Evolutionary conservation across 2,329 filamentous ascomycete genomes (phyloP).

Genomic region (Fusarium circinatum): DNA sequence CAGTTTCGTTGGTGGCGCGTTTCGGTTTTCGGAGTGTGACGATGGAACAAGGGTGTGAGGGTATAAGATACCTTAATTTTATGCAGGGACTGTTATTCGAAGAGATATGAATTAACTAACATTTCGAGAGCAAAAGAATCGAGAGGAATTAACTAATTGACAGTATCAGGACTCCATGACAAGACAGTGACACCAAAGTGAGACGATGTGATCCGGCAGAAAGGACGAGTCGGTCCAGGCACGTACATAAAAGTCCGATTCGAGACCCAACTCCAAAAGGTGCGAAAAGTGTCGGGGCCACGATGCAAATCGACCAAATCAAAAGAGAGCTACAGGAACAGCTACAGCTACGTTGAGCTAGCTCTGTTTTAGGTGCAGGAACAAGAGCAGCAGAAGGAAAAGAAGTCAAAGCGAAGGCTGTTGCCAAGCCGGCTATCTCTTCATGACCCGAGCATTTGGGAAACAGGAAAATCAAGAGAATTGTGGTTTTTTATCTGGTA

Average conservation of each 20-base stretch:
- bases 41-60: slow-evolving; percentile 5
- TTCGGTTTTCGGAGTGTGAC: slow-evolving; percentile 15
- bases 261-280: slow-evolving; percentile 7
- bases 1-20: slow-evolving; percentile 31
- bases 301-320: slow-evolving; percentile 16
- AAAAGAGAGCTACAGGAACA: background rate
- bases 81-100: slow-evolving; percentile 25
- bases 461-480: slow-evolving; percentile 1
- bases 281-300: slow-evolving; percentile 14
- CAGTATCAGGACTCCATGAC: background rate
- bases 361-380: slow-evolving; percentile 24
- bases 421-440: slow-evolving; percentile 32
- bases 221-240: slow-evolving; percentile 1
- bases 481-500: background rate
- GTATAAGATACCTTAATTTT: slow-evolving; percentile 11
- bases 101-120: background rate
- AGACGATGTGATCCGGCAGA: background rate
- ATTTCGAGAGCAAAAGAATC: background rate
- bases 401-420: slow-evolving; percentile 4
- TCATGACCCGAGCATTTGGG: slow-evolving; percentile 25
- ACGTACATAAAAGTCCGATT: slow-evolving; percentile 4
- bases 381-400: slow-evolving; percentile 5
- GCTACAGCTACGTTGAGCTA: slow-evolving; percentile 2
- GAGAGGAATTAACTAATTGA: background rate
- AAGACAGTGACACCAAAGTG: background rate